These are phyloP conservation scores for Mycena kentingensis DNA, from an alignment of 768 basidiomycete genomes.

Conservation along the genomic window DNA sequence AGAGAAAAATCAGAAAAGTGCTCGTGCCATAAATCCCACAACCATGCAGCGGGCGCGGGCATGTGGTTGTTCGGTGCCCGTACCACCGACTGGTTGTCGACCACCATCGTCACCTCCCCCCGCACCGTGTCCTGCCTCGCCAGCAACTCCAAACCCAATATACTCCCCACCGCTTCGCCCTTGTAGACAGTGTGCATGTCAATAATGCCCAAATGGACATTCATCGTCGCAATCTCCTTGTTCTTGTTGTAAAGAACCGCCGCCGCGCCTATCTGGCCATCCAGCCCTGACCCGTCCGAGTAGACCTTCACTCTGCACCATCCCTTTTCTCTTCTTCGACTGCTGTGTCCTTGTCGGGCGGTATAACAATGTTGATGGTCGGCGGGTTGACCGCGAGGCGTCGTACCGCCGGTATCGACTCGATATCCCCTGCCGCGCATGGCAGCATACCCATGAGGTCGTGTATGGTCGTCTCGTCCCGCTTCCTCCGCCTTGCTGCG, in stretches of 20 bases:
- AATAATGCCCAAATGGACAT: conserved; percentile 4
- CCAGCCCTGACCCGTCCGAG: conserved; percentile 21
- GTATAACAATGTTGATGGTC: no score
- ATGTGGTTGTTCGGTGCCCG: not conserved
- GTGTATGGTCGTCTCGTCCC: no score
- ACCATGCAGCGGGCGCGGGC: conserved; percentile 2
- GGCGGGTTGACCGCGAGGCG: no score
- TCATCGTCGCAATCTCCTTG: not conserved
- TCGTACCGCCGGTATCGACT: not conserved
- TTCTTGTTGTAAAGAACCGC: conserved; percentile 5
- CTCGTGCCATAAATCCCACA: not conserved
- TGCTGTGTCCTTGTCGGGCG: conserved; percentile 12
- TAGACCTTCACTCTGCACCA: conserved; percentile 7
- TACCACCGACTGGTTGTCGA: conserved; percentile 28
- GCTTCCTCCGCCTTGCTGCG: not conserved
- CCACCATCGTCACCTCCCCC: not conserved
- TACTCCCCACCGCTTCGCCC: conserved; percentile 24
- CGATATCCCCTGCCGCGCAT: not conserved
- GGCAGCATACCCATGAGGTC: not conserved
- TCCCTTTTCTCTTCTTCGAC: not conserved
- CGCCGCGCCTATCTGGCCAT: conserved; percentile 10
- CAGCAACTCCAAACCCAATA: conserved; percentile 17
- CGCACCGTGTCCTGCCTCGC: not conserved
- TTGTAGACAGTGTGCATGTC: conserved; percentile 29
- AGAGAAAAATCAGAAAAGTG: fast-evolving